A percentile compares a stretch with the other conserved stretches of the same genome.
Conservation (phyloP, 2,329 filamentous ascomycete genomes). For the Elsinoe ampelina region DNA sequence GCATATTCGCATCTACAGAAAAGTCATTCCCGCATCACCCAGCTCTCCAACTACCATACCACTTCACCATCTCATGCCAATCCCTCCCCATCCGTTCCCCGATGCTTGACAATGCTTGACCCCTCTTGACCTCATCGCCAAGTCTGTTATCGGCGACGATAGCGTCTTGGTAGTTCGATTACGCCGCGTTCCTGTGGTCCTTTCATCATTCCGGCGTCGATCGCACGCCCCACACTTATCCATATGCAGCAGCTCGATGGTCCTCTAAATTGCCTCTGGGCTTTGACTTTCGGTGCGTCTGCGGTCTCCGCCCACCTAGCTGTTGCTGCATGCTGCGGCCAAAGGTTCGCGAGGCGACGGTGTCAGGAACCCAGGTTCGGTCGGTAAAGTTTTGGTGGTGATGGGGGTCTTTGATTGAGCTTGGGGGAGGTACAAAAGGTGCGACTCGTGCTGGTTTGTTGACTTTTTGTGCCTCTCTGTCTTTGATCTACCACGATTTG, state of each 20-base stretch:
- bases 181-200: neutral
- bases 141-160: constrained; percentile 3
- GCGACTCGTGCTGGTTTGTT: neutral
- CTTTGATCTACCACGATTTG: neutral
- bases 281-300: neutral
- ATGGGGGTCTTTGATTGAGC: neutral
- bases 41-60: neutral
- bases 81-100: neutral
- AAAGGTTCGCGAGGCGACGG: neutral
- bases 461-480: neutral
- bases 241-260: constrained; percentile 2
- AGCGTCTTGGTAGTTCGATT: neutral
- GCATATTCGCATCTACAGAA: no score
- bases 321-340: neutral
- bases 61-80: neutral
- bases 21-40: no score
- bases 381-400: neutral
- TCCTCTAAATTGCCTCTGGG: neutral
- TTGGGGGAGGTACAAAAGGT: neutral
- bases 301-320: neutral
- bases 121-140: constrained; percentile 1
- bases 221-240: constrained; percentile 3
- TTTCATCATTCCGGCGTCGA: neutral
- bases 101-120: constrained; percentile 10
- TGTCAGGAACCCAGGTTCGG: neutral